Conservation (phyloP, 805 yeast genomes). For the Blastobotrys terrestris region DNA sequence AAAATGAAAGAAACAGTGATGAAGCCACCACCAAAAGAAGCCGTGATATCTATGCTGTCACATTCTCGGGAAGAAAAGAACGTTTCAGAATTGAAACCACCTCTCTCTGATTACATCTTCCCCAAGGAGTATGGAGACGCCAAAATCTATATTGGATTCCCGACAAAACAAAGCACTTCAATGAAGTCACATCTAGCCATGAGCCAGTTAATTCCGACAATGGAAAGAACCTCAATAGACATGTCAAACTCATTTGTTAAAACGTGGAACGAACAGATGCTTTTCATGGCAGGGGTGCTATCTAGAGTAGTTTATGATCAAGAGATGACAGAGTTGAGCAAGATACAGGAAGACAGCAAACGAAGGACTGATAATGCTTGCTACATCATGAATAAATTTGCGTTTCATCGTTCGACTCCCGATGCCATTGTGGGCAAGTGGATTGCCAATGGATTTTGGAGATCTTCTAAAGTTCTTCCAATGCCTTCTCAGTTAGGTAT, state of each 20-base stretch:
- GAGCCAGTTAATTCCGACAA: conserved; percentile 37
- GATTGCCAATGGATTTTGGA: conserved; percentile 34
- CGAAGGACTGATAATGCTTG: conserved; percentile 3
- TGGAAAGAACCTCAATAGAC: conserved; percentile 39
- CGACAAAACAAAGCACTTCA: conserved; percentile 37
- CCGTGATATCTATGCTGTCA: conserved; percentile 30
- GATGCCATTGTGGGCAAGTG: conserved; percentile 31
- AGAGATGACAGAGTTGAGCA: conserved; percentile 24
- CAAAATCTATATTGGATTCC: conserved; percentile 36
- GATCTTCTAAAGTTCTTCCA: conserved; percentile 20
- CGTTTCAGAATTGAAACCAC: conserved; percentile 27
- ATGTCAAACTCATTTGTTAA: conserved; percentile 36
- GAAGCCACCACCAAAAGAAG: conserved; percentile 36
- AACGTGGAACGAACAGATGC: conserved; percentile 36
- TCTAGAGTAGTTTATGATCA: conserved; percentile 32
- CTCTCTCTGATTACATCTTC: conserved; percentile 31
- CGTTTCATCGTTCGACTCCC: conserved; percentile 31
- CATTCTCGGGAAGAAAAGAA: conserved; percentile 26
- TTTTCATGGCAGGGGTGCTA: conserved; percentile 34
- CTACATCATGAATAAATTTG: conserved; percentile 27
- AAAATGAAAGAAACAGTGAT: conserved; percentile 33
- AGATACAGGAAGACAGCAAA: not conserved
- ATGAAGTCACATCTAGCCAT: conserved; percentile 33
- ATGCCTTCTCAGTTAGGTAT: conserved; percentile 32
- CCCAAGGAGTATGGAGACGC: conserved; percentile 33